Evolutionary conservation across 192 early-diverging fungal species (phyloP), one percentile per base, ranked within the genome.

Genomic region (Coemansia sp.): DNA sequence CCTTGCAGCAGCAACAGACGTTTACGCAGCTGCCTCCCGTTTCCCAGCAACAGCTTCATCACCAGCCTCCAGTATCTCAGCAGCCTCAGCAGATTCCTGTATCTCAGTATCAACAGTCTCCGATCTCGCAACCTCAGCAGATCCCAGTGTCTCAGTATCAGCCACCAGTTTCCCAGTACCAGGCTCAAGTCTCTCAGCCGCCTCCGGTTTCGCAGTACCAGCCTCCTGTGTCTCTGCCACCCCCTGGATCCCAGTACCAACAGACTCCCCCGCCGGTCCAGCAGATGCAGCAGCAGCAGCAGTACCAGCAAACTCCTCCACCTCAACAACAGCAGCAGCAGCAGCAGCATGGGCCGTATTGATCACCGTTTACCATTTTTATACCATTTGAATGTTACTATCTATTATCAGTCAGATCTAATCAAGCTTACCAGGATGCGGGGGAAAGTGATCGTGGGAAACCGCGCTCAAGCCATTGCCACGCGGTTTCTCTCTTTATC

Each of bases 271-370:
- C 69, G 2, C 41, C 51, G 1, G 34, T 62, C 1, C 62, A 64
- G 60, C 72, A 74, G 19, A 50, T 45, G 14, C 67, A 62, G 37
- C 63, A 60, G 6, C 72, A 74, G 19, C 60, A 66, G 17, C 68
- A 62, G 39, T 48, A 59, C 1, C 56, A 68, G 37, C 59, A 51
- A 44, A 51, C 48, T 11, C 24, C 48, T 4, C n/a, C 45, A 4
- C 51, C 24, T 5, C 56, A 7, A 3, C 53, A 31, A 13, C 64
- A 54, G 19, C 64, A 54, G 37, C 64, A 66, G 50, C 64, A 56
- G 14, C 64, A 54, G 51, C 46, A 31, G 46, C 46, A 66, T n/a
- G 56, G 56, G 11, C 34, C 56, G 3, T 59, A 36, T 19, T 59
- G 34, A 59, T 2, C 14, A 59, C 2, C 13, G 4, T 59, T 36